A percentile compares a stretch with the other conserved stretches of the same genome.
These are phyloP conservation scores for Colletotrichum lindemuthianum DNA, from an alignment of 2,329 filamentous ascomycete genomes.

Conservation along the genomic window DNA sequence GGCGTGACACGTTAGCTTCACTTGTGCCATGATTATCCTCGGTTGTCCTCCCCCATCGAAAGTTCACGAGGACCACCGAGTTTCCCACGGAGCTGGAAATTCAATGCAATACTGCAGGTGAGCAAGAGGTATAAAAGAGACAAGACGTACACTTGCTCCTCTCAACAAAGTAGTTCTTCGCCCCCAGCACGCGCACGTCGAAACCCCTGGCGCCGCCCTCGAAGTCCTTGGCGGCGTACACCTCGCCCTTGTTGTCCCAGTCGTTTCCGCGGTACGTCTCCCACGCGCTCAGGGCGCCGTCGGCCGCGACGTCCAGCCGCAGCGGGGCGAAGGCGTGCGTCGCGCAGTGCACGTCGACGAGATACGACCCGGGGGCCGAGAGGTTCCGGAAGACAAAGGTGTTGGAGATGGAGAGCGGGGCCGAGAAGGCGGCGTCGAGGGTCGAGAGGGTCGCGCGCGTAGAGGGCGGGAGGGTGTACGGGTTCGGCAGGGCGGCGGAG, in stretches of 20 bases:
- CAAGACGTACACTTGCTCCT: conserved; percentile 75
- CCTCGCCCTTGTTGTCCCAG: conserved; percentile 86
- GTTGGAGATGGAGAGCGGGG: conserved; percentile 74
- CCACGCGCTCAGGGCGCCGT: conserved; percentile 70
- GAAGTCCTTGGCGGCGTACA: conserved; percentile 43
- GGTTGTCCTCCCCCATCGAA: no score
- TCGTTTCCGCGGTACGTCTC: conserved; percentile 90
- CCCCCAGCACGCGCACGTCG: conserved; percentile 68
- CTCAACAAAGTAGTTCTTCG: conserved; percentile 81
- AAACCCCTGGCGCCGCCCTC: conserved; percentile 53
- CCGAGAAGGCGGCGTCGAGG: conserved; percentile 52
- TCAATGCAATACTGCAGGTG: no score
- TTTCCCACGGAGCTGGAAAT: no score
- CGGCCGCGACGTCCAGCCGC: conserved; percentile 75
- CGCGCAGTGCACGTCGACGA: conserved; percentile 81
- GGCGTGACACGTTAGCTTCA: conserved; percentile 2
- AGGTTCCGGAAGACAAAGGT: conserved; percentile 82
- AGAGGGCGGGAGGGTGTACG: conserved; percentile 67
- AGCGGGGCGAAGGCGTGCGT: conserved; percentile 82
- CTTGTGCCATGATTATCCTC: neutral
- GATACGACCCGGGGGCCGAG: conserved; percentile 73
- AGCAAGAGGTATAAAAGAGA: no score
- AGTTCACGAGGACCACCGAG: no score
- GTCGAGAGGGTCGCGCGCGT: conserved; percentile 71
- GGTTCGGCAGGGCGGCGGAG: conserved; percentile 54